phyloP scores from a whole-genome alignment of 1,284 basidiomycete species.

The Malassezia globosa region DNA sequence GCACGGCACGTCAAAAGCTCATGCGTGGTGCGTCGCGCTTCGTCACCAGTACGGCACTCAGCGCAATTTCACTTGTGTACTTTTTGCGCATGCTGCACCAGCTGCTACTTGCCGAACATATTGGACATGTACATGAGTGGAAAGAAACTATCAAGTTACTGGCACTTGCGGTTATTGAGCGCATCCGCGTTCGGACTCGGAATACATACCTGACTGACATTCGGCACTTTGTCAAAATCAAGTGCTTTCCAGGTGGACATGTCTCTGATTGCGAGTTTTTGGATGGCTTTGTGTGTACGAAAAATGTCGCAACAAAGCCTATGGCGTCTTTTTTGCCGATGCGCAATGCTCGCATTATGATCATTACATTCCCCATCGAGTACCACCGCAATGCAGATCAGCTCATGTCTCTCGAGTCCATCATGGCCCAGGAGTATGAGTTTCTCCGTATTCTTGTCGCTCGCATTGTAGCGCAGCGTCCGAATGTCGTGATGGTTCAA shows the following conservation, averaged over 20 bases:
- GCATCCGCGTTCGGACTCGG: constrained; percentile 47
- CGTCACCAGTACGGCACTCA: constrained; percentile 17
- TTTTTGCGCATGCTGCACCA: constrained; percentile 38
- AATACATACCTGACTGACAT: constrained; percentile 78
- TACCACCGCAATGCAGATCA: constrained; percentile 80
- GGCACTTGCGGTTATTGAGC: constrained; percentile 31
- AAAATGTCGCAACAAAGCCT: constrained; percentile 88
- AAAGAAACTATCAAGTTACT: constrained; percentile 33
- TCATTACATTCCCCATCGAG: constrained; percentile 88
- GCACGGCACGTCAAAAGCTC: constrained; percentile 12
- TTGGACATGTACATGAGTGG: constrained; percentile 31
- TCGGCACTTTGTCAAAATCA: constrained; percentile 90
- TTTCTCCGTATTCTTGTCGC: constrained; percentile 78
- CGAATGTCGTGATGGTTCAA: constrained; percentile 84
- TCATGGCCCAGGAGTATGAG: constrained; percentile 86
- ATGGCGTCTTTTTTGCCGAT: constrained; percentile 53
- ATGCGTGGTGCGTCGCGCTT: constrained; percentile 18
- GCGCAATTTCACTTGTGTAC: constrained; percentile 20
- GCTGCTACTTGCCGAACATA: constrained; percentile 24
- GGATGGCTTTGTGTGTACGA: constrained; percentile 90
- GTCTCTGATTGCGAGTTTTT: constrained; percentile 91
- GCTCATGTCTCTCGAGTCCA: constrained; percentile 82
- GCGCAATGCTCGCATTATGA: constrained; percentile 78
- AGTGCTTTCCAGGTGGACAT: constrained; percentile 88
- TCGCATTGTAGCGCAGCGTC: constrained; percentile 77